Percentiles rank a stretch among this genome's conserved stretches.
These are phyloP conservation scores for Candida tibetensis DNA, from an alignment of 805 yeast genomes.

Conservation along the genomic window DNA sequence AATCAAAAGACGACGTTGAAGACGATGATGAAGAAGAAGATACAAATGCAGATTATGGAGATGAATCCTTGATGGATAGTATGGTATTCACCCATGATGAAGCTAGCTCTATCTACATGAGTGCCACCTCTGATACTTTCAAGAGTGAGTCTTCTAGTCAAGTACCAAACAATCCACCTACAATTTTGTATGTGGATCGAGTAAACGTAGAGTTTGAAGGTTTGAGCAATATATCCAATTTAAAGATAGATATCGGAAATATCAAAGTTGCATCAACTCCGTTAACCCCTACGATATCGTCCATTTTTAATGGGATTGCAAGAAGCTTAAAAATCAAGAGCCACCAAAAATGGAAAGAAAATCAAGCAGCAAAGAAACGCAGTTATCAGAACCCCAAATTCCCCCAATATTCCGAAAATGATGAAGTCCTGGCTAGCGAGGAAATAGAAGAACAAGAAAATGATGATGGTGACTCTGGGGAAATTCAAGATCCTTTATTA, in stretches of 20 bases:
- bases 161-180: conserved; percentile 12
- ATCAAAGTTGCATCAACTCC: conserved; percentile 46
- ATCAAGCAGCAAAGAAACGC: conserved; percentile 3
- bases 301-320: conserved; percentile 38
- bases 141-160: background rate
- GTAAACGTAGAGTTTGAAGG: conserved; percentile 50
- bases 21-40: conserved; percentile 8
- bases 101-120: conserved; percentile 74
- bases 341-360: conserved; percentile 25
- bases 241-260: conserved; percentile 38
- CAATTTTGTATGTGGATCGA: conserved; percentile 32
- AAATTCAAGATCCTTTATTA: conserved; percentile 24
- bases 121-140: conserved; percentile 63
- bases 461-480: conserved; percentile 9
- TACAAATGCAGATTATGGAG: conserved; percentile 18
- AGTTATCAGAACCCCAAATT: conserved; percentile 11
- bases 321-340: conserved; percentile 32
- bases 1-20: conserved; percentile 4
- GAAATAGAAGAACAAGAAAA: no score
- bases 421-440: conserved; percentile 4
- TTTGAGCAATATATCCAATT: conserved; percentile 27
- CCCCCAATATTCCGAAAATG: conserved; percentile 24
- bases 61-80: conserved; percentile 50
- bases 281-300: conserved; percentile 34
- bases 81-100: conserved; percentile 66